These are phyloP conservation scores for Solanum chmielewskii DNA, from an alignment of 257 asterid genomes.

Conservation along the genomic window DNA sequence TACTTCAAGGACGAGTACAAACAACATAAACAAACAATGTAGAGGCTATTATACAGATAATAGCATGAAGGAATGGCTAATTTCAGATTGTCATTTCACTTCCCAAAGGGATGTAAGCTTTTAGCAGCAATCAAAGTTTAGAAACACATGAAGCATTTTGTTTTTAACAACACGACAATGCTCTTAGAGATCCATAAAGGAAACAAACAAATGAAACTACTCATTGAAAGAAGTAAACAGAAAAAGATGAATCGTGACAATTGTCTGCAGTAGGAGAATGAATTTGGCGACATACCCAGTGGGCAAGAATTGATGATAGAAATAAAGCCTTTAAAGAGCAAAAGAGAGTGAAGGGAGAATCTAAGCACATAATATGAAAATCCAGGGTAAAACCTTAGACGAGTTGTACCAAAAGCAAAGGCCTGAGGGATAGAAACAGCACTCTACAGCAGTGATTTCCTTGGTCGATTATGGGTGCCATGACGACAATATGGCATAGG, in stretches of 20 bases:
- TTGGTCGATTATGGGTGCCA: background rate
- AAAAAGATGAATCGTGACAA: background rate
- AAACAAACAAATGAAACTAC: background rate
- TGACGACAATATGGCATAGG: background rate
- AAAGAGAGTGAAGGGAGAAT: background rate
- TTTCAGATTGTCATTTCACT: background rate
- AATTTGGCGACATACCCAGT: background rate
- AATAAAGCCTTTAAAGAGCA: background rate
- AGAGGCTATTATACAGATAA: background rate
- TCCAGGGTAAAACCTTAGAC: background rate
- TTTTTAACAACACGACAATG: background rate
- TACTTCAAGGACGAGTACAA: background rate
- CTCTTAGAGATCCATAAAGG: background rate
- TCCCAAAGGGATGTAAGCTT: background rate
- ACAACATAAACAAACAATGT: background rate
- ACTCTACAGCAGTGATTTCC: background rate
- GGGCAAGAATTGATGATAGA: background rate
- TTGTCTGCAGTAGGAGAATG: background rate
- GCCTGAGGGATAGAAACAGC: background rate
- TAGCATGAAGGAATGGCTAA: background rate
- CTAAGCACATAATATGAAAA: background rate
- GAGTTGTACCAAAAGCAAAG: background rate
- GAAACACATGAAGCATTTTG: background rate
- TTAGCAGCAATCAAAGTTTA: background rate
- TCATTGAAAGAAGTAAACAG: background rate